Evolutionary conservation across 2,329 filamentous ascomycete genomes (phyloP).

Genomic region (Fusarium mundagurra): DNA sequence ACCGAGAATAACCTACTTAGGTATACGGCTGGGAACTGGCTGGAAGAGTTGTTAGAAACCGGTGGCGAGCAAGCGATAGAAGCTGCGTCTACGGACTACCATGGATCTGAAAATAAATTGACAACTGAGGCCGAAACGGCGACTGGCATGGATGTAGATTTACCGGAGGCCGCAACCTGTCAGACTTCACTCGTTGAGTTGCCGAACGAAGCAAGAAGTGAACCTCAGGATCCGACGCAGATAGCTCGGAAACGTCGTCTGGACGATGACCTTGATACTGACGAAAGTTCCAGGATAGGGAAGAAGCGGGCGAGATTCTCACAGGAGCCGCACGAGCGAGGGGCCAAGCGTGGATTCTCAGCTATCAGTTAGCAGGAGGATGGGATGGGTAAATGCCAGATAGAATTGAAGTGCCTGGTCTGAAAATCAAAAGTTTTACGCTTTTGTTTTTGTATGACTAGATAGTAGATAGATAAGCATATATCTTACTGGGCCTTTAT

Average conservation of each 20-base stretch:
- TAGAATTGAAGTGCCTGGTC: neutral
- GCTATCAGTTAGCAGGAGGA: no score
- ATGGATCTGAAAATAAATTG: neutral
- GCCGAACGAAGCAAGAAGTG: neutral
- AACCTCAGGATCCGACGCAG: neutral
- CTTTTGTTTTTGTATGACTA: neutral
- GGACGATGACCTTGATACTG: neutral
- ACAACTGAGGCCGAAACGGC: neutral
- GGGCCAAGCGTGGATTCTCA: no score
- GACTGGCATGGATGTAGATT: neutral
- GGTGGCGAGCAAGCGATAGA: neutral
- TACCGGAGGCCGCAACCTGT: neutral
- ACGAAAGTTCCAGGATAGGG: accelerated
- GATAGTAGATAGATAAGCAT: neutral
- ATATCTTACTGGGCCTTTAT: accelerated
- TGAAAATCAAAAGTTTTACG: no score
- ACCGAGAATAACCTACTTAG: neutral
- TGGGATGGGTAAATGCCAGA: neutral
- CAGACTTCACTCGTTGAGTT: neutral
- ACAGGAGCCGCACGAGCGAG: neutral
- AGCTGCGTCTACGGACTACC: neutral
- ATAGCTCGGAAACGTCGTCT: neutral
- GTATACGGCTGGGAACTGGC: neutral
- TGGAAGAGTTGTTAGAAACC: neutral
- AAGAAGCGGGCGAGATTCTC: neutral